Conservation (phyloP, 2,329 filamentous ascomycete genomes). For the Calonectria multiphialidica region DNA sequence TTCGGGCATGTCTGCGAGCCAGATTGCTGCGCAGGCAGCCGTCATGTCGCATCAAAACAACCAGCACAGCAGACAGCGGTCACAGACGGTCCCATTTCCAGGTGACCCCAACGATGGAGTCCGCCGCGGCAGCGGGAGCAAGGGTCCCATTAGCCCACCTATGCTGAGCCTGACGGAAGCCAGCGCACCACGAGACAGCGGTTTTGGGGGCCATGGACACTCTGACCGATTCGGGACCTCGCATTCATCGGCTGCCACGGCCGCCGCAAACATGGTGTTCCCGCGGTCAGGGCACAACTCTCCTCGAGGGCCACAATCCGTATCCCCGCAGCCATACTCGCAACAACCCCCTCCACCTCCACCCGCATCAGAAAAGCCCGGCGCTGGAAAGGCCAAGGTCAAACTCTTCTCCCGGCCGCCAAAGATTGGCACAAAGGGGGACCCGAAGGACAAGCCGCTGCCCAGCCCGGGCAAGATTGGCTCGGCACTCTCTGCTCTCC, state of each 20-base stretch:
- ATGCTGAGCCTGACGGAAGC: slow-evolving; percentile 74
- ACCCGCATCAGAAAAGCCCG: slow-evolving; percentile 68
- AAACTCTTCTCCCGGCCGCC: slow-evolving; percentile 85
- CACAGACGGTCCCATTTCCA: slow-evolving; percentile 77
- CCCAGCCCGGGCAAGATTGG: slow-evolving; percentile 81
- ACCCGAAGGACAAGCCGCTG: slow-evolving; percentile 73
- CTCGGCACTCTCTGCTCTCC: slow-evolving; percentile 74
- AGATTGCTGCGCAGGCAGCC: slow-evolving; percentile 84
- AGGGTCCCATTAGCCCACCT: slow-evolving; percentile 70
- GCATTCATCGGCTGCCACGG: slow-evolving; percentile 74
- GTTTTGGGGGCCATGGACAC: slow-evolving; percentile 59
- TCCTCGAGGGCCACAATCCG: slow-evolving; percentile 54
- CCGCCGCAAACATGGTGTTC: slow-evolving; percentile 80
- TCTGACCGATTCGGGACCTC: slow-evolving; percentile 69
- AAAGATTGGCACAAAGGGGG: slow-evolving; percentile 79
- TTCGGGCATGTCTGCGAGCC: slow-evolving; percentile 71
- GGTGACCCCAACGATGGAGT: slow-evolving; percentile 57
- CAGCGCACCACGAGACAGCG: slow-evolving; percentile 69
- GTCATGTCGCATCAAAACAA: slow-evolving; percentile 73
- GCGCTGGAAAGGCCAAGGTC: slow-evolving; percentile 80
- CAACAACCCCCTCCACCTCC: slow-evolving; percentile 56
- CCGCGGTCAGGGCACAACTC: slow-evolving; percentile 71
- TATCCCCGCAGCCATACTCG: slow-evolving; percentile 49
- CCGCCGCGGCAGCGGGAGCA: slow-evolving; percentile 59
- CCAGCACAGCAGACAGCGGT: slow-evolving; percentile 73